Percentiles rank a stretch among this genome's conserved stretches.
phyloP scores from a whole-genome alignment of 2,329 filamentous ascomycete species.

The Arachnomyces sp. region DNA sequence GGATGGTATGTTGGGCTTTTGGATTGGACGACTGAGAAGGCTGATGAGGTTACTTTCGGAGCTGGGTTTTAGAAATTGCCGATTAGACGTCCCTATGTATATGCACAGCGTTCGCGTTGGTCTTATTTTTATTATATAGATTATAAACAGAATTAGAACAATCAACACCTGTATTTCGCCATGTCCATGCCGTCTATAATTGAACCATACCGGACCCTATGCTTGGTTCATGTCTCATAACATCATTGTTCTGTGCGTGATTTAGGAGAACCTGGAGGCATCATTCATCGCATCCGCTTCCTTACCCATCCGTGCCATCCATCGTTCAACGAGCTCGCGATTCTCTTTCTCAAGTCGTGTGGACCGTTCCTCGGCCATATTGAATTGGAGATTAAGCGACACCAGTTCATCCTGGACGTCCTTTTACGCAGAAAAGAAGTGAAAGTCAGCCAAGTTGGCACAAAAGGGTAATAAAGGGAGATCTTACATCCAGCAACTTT shows the following conservation, averaged over 20 bases:
- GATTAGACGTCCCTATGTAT: too few relatives aligned
- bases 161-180: too few relatives aligned
- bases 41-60: conserved; percentile 13
- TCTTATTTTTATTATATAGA: too few relatives aligned
- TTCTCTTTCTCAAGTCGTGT: conserved; percentile 73
- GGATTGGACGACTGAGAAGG: not conserved
- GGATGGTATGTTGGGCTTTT: not conserved
- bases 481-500: conserved; percentile 64
- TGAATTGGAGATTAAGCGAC: conserved; percentile 75
- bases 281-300: conserved; percentile 84
- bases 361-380: conserved; percentile 69
- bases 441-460: not conserved
- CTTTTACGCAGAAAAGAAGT: conserved; percentile 32
- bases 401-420: conserved; percentile 91
- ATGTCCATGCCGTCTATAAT: too few relatives aligned
- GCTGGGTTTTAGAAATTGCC: conserved; percentile 7
- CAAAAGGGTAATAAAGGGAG: conserved; percentile 1
- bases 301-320: conserved; percentile 79
- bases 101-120: too few relatives aligned
- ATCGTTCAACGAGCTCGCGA: conserved; percentile 77
- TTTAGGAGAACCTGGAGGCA: conserved; percentile 39
- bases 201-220: too few relatives aligned
- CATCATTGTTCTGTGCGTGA: not conserved
- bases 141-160: too few relatives aligned
- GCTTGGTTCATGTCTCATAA: too few relatives aligned